A percentile compares a stretch with the other conserved stretches of the same genome.
phyloP scores from a whole-genome alignment of 768 basidiomycete species.

The Xanthoconium stramineum region DNA sequence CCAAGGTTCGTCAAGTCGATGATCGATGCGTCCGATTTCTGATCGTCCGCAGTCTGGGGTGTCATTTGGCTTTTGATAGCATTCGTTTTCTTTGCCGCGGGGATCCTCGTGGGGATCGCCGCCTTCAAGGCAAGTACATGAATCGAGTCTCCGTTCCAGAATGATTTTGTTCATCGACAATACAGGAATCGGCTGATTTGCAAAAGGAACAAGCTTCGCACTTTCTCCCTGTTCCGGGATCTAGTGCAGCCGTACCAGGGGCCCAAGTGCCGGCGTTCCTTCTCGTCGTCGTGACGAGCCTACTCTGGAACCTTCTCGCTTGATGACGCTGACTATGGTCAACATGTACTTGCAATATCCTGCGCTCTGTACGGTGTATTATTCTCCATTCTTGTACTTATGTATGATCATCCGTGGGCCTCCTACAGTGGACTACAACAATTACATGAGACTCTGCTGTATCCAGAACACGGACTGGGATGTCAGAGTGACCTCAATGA shows the following conservation, averaged over 20 bases:
- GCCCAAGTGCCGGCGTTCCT: conserved; percentile 25
- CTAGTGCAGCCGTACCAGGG: conserved; percentile 35
- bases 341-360: neutral
- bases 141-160: neutral
- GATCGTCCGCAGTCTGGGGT: conserved; percentile 65
- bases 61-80: conserved; percentile 82
- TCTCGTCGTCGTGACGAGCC: conserved; percentile 18
- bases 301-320: conserved; percentile 26
- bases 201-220: conserved; percentile 50
- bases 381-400: neutral
- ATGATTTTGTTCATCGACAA: neutral
- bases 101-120: conserved; percentile 73
- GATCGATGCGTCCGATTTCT: neutral
- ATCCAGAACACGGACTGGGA: no score
- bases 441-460: no score
- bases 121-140: conserved; percentile 68
- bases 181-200: conserved; percentile 56
- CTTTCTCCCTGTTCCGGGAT: conserved; percentile 62
- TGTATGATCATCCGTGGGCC: no score
- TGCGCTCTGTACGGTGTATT: conserved; percentile 6
- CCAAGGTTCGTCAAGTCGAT: conserved; percentile 49
- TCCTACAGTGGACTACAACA: no score
- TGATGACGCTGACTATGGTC: neutral
- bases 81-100: conserved; percentile 68
- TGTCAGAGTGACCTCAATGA: no score